Percentiles rank a stretch among this genome's conserved stretches.
Evolutionary conservation across 2,329 filamentous ascomycete species (phyloP).

Genomic region (Hypoxylon sp.): DNA sequence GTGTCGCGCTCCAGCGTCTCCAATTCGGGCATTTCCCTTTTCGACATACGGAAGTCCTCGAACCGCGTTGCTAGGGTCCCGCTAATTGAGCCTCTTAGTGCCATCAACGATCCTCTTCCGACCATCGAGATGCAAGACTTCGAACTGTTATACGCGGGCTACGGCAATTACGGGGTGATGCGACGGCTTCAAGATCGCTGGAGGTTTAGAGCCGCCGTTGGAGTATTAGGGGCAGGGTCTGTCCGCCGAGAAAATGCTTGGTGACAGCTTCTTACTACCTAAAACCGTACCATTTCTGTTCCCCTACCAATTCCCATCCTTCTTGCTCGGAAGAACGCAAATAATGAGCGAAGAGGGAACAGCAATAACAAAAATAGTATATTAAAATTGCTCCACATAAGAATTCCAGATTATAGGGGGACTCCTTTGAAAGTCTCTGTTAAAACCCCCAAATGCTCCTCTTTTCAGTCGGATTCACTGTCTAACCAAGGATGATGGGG

Average conservation of each 20-base stretch:
- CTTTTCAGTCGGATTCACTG: conserved; percentile 6
- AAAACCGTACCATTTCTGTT: no score
- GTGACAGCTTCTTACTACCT: no score
- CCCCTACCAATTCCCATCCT: no score
- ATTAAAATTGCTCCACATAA: no score
- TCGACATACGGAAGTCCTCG: conserved; percentile 26
- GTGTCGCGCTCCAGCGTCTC: conserved; percentile 4
- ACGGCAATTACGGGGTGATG: neutral
- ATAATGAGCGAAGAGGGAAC: no score
- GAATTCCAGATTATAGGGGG: no score
- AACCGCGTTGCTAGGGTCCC: conserved; percentile 32
- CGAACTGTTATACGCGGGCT: neutral
- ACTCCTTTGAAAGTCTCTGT: neutral
- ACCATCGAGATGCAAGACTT: neutral
- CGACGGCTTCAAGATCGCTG: neutral
- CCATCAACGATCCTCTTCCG: conserved; percentile 13
- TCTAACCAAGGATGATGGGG: conserved; percentile 3
- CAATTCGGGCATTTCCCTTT: conserved; percentile 30
- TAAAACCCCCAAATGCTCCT: neutral
- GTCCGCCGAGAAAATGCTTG: neutral
- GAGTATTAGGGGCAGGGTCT: neutral
- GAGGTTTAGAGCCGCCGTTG: neutral
- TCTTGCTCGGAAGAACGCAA: no score
- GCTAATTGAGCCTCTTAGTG: conserved; percentile 37
- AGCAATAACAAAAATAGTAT: no score